These are phyloP conservation scores for Xerocomus spinulosus DNA, from an alignment of 768 basidiomycete genomes.

Conservation along the genomic window DNA sequence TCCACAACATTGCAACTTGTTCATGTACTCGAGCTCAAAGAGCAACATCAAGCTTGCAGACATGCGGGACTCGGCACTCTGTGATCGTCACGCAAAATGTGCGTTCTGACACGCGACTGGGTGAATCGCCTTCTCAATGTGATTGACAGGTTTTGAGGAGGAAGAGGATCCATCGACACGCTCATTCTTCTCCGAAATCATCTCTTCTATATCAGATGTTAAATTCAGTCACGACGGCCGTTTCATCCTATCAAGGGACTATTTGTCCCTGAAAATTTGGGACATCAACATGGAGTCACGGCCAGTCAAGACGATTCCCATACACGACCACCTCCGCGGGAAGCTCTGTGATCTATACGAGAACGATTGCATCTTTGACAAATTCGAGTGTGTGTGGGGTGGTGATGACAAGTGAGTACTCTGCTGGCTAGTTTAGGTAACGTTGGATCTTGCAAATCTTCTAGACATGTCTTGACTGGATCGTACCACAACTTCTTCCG, in stretches of 20 bases:
- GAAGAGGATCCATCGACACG: constrained; percentile 96
- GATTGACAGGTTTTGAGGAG: constrained; percentile 84
- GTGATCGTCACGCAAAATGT: constrained; percentile 97
- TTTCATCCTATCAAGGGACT: constrained; percentile 95
- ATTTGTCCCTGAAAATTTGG: constrained; percentile 98
- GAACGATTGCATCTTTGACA: constrained; percentile 99
- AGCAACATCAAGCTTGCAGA: constrained; percentile 99
- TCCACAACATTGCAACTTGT: constrained; percentile 93
- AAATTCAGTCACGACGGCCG: constrained; percentile 98
- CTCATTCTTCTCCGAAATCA: constrained; percentile 99
- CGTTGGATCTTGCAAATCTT: constrained; percentile 2
- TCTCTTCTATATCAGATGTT: constrained; percentile 98
- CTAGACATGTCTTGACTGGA: constrained; percentile 93
- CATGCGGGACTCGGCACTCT: constrained; percentile 97
- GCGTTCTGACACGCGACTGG: constrained; percentile 29
- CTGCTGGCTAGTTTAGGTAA: constrained; percentile 8
- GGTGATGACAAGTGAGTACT: constrained; percentile 86
- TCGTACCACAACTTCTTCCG: constrained; percentile 99
- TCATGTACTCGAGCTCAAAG: constrained; percentile 99
- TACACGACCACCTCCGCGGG: constrained; percentile 95
- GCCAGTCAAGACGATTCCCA: constrained; percentile 95
- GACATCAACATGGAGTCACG: constrained; percentile 98
- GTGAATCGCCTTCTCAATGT: constrained; percentile 9
- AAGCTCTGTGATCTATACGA: constrained; percentile 99
- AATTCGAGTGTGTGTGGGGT: constrained; percentile 98